Evolutionary conservation across 441 rosid genomes (phyloP).

Genomic region (Adansonia madagascariensis): DNA sequence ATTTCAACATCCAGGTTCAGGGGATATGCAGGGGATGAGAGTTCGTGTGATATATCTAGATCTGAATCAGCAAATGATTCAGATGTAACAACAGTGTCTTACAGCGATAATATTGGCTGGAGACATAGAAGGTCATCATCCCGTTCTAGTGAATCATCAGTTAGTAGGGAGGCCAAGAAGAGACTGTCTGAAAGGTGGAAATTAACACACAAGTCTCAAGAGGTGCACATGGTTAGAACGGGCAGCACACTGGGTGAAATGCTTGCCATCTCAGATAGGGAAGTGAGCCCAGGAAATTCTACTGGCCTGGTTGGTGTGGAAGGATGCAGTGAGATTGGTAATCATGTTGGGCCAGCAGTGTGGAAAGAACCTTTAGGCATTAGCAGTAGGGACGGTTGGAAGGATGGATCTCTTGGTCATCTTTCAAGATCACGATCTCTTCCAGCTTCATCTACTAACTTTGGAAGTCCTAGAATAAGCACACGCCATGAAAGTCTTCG

Average conservation of each 20-base stretch:
- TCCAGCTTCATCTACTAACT: slow-evolving; percentile 52
- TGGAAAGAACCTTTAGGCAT: slow-evolving; percentile 80
- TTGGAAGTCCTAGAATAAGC: slow-evolving; percentile 48
- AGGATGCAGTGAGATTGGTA: slow-evolving; percentile 40
- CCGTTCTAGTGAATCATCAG: slow-evolving; percentile 62
- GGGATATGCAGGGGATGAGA: slow-evolving; percentile 89
- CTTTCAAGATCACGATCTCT: slow-evolving; percentile 72
- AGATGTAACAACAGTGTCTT: slow-evolving; percentile 48
- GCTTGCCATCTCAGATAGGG: slow-evolving; percentile 79
- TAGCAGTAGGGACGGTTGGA: slow-evolving; percentile 98
- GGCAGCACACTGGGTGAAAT: slow-evolving; percentile 90
- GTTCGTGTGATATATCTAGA: slow-evolving; percentile 71
- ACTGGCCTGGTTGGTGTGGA: slow-evolving; percentile 37
- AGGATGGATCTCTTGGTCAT: slow-evolving; percentile 49
- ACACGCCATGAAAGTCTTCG: slow-evolving; percentile 38
- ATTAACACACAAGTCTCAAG: slow-evolving; percentile 67
- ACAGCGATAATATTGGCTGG: slow-evolving; percentile 47
- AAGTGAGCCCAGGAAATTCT: slow-evolving; percentile 48
- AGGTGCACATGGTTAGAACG: slow-evolving; percentile 54
- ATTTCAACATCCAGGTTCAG: slow-evolving; percentile 52
- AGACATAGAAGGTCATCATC: slow-evolving; percentile 53
- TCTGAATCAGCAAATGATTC: slow-evolving; percentile 76
- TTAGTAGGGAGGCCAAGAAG: slow-evolving; percentile 83
- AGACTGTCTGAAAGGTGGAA: slow-evolving; percentile 98
- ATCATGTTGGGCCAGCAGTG: slow-evolving; percentile 35